These are phyloP conservation scores for Acer saccharum DNA, from an alignment of 345 rosid species.

Conservation along the genomic window DNA sequence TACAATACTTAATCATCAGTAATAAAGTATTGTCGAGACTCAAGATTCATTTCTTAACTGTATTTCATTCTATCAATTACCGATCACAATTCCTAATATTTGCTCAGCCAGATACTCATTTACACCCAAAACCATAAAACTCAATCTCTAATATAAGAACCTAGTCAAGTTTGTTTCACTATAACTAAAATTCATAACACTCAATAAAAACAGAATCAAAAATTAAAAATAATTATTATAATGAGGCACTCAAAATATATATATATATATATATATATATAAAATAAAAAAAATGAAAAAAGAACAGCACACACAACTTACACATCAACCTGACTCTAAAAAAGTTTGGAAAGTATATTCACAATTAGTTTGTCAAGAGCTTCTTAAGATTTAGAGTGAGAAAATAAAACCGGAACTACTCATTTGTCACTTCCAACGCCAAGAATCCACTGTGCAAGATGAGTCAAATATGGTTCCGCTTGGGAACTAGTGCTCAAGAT, in stretches of 20 bases:
- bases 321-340: background rate
- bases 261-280: background rate
- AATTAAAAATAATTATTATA: background rate
- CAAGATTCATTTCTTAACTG: background rate
- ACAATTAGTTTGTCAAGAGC: background rate
- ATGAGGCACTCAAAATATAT: background rate
- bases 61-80: background rate
- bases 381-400: background rate
- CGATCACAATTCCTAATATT: background rate
- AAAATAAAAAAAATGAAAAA: too few species aligned
- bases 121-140: background rate
- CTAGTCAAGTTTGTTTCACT: background rate
- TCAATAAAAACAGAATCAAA: background rate
- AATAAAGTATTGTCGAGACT: background rate
- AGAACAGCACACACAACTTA: background rate
- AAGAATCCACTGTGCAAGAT: conserved; percentile 93
- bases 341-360: background rate
- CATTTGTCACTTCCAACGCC: conserved; percentile 63
- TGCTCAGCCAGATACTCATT: background rate
- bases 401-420: conserved; percentile 1
- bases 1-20: background rate
- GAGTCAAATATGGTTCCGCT: conserved; percentile 93
- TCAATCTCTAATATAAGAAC: background rate
- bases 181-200: background rate
- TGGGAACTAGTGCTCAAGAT: conserved; percentile 78